Evolutionary conservation across 192 early-diverging fungal genomes (phyloP), one percentile per base, ranked within the genome.

Genomic region (Coemansia sp.): DNA sequence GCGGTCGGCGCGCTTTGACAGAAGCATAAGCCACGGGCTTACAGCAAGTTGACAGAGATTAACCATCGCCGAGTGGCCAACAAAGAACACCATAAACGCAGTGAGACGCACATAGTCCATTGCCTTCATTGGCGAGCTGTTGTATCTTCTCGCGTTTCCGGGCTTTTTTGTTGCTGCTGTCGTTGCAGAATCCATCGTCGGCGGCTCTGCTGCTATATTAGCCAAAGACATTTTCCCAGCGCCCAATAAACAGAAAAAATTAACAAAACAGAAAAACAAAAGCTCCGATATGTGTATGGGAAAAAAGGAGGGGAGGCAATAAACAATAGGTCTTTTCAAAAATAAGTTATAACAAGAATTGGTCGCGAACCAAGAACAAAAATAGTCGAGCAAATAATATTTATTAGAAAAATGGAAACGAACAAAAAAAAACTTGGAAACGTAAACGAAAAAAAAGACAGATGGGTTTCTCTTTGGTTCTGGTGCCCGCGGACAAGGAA

Each of bases 21-120:
- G 18, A 0, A 67, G 58, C 51, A 32, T 55, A 33, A 84, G 68
- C 71, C 74, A 70, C 7, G 72, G 72, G 17, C 61, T 59, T 36
- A 77, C 67, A 4, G 61, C 65, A 4, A 84, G 64, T 67, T 84
- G 83, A 48, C 71, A 69, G 33, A 80, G 14, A 33, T 84, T 84
- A 56, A 84, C 63, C 18, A 80, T 58, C 12, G 66, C 38, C 40
- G 83, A 66, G 42, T 84, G 76, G 7, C 73, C 75, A 1, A 77
- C 66, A 32, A 80, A 77, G 20, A 80, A 74, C 0, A 77, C 51
- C 5, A 77, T 34, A 11, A 84, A 72, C 32, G 61, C 71, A 17
- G 40, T 50, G 5, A 76, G 63, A 11, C 77, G 74, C 28, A 71
- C 49, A 18, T 56, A 55, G 31, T 73, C 77, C 20, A 73, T 18